Evolutionary conservation across 2,329 filamentous ascomycete species (phyloP).

Genomic region (Diplodia corticola): DNA sequence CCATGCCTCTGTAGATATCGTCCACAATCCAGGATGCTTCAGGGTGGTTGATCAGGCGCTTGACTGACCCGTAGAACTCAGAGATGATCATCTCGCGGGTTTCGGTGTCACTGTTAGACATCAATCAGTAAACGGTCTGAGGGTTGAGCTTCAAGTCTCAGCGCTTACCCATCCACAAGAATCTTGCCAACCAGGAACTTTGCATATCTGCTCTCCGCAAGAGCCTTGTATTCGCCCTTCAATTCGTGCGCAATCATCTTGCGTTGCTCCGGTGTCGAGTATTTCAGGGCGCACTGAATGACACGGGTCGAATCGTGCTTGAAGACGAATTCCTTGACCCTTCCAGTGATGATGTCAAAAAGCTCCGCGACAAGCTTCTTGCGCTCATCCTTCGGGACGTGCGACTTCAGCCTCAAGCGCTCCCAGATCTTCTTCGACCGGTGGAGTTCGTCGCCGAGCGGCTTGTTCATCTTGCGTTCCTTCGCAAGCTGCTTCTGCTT

Average conservation of each 20-base stretch:
- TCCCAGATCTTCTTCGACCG: conserved; percentile 98
- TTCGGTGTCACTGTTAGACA: conserved; percentile 64
- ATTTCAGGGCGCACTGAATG: conserved; percentile 95
- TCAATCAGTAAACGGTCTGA: neutral
- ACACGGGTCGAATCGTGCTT: conserved; percentile 98
- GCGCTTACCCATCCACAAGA: conserved; percentile 69
- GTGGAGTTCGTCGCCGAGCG: conserved; percentile 83
- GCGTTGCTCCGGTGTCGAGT: conserved; percentile 80
- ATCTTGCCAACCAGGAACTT: conserved; percentile 97
- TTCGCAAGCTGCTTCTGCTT: conserved; percentile 88
- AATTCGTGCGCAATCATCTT: conserved; percentile 85
- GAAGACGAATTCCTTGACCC: conserved; percentile 92
- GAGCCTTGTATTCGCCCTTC: conserved; percentile 75
- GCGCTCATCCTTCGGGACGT: conserved; percentile 86
- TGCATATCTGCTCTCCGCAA: conserved; percentile 94
- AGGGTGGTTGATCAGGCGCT: conserved; percentile 90
- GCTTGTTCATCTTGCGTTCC: conserved; percentile 90
- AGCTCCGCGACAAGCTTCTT: conserved; percentile 85
- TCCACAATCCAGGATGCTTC: conserved; percentile 98
- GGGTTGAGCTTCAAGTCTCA: neutral
- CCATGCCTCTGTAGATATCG: conserved; percentile 88
- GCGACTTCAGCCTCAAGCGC: conserved; percentile 84
- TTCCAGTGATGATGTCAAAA: conserved; percentile 85
- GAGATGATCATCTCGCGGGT: conserved; percentile 86
- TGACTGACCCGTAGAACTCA: conserved; percentile 93